Evolutionary conservation across 1,284 basidiomycete genomes (phyloP).

Genomic region (Ustilago lituana): DNA sequence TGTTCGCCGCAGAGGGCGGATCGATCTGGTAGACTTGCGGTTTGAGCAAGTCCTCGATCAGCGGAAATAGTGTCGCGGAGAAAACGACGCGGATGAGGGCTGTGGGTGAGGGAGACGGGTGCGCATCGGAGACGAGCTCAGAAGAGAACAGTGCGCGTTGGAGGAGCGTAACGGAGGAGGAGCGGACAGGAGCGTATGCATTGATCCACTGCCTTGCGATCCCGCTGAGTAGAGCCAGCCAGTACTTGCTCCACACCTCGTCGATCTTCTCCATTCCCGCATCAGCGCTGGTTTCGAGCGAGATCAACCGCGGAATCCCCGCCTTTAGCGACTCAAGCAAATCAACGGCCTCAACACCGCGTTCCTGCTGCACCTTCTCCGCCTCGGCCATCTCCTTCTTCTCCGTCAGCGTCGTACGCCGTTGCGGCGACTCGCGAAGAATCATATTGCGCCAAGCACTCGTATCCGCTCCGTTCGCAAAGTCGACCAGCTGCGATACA

Average conservation of each 20-base stretch:
- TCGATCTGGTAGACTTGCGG: conserved; percentile 82
- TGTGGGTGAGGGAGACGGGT: conserved; percentile 70
- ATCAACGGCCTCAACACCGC: conserved; percentile 84
- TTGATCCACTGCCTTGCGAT: conserved; percentile 87
- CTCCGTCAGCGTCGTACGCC: conserved; percentile 60
- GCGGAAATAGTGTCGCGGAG: conserved; percentile 87
- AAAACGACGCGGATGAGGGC: conserved; percentile 77
- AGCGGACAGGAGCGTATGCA: conserved; percentile 83
- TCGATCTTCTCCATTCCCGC: conserved; percentile 1
- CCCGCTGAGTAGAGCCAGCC: conserved; percentile 80
- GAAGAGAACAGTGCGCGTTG: conserved; percentile 80
- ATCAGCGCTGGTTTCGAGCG: conserved; percentile 20
- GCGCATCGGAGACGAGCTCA: conserved; percentile 3
- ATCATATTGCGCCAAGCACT: conserved; percentile 49
- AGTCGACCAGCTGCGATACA: conserved; percentile 84
- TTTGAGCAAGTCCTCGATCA: conserved; percentile 89
- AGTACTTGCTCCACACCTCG: conserved; percentile 82
- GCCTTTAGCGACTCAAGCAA: conserved; percentile 71
- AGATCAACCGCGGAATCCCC: conserved; percentile 53
- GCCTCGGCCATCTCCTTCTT: conserved; percentile 64
- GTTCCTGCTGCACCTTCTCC: conserved; percentile 69
- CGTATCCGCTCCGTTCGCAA: conserved; percentile 71
- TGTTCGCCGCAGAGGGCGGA: conserved; percentile 69
- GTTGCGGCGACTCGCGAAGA: conserved; percentile 27
- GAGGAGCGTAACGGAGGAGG: conserved; percentile 82